phyloP scores from a whole-genome alignment of 2,329 filamentous ascomycete species.

The Colletotrichum cereale region DNA sequence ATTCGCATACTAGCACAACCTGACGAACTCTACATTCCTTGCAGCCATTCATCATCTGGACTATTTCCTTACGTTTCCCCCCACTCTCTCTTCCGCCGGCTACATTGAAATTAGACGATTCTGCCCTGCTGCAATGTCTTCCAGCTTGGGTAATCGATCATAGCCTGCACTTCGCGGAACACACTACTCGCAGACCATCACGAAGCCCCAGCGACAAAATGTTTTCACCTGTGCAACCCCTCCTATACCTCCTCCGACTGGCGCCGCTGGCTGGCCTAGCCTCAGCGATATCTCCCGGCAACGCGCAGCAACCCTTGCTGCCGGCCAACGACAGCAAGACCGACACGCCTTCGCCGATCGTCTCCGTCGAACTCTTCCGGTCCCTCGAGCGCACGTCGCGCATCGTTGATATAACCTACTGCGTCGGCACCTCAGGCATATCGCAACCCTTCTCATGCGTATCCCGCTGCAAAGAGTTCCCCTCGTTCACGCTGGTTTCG shows the following conservation, averaged over 20 bases:
- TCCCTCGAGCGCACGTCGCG: conserved; percentile 90
- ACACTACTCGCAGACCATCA: neutral
- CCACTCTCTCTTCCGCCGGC: neutral
- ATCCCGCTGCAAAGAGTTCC: conserved; percentile 88
- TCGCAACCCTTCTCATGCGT: conserved; percentile 85
- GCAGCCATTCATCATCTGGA: neutral
- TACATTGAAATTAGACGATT: neutral
- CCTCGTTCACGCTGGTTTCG: conserved; percentile 80
- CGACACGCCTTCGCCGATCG: conserved; percentile 20
- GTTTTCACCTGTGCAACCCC: conserved; percentile 2
- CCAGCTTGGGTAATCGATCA: conserved; percentile 1
- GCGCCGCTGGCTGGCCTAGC: conserved; percentile 20
- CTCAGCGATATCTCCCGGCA: conserved; percentile 8
- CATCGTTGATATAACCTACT: conserved; percentile 94
- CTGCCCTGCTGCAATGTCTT: conserved; percentile 28
- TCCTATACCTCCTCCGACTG: conserved; percentile 15
- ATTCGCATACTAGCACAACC: conserved; percentile 5
- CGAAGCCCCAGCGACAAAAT: neutral
- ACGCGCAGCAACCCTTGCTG: conserved; percentile 10
- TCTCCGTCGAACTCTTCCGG: conserved; percentile 77
- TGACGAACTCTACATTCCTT: conserved; percentile 2
- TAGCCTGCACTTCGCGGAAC: conserved; percentile 1
- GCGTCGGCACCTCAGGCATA: conserved; percentile 87
- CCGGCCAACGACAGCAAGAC: conserved; percentile 15
- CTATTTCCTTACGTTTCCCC: neutral